Conservation (phyloP, 164 flowering plant species). For the Litsea cubeba region DNA sequence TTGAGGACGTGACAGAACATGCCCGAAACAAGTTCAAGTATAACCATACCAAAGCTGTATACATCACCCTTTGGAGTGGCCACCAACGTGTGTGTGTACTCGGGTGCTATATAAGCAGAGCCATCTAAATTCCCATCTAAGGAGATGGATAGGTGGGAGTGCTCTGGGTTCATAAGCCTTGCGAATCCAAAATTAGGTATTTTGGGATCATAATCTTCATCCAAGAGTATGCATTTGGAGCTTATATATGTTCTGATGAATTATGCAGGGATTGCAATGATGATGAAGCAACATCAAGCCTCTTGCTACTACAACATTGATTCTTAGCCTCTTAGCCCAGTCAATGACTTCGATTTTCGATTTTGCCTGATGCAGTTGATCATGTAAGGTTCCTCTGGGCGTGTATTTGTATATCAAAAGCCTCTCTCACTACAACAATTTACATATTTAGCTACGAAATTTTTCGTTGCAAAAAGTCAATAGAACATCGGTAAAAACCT, state of each 20-base stretch:
- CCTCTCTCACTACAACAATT: no score
- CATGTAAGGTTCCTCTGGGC: constrained; percentile 16
- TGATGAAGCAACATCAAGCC: constrained; percentile 23
- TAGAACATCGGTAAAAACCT: no score
- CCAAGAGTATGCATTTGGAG: constrained; percentile 18
- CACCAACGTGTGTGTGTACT: constrained; percentile 13
- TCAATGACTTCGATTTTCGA: constrained; percentile 5
- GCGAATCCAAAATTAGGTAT: constrained; percentile 16
- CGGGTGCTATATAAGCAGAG: constrained; percentile 20
- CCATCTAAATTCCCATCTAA: constrained; percentile 19
- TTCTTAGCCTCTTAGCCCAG: constrained; percentile 18
- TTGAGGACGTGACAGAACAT: no score
- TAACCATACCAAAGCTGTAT: constrained; percentile 22
- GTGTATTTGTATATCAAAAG: constrained; percentile 16
- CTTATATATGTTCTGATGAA: constrained; percentile 17
- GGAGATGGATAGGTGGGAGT: constrained; percentile 16
- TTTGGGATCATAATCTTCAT: constrained; percentile 16
- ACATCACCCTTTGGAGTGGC: constrained; percentile 27
- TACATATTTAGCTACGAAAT: no score
- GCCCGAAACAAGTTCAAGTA: constrained; percentile 23
- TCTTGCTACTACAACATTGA: constrained; percentile 18
- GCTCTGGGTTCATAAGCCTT: constrained; percentile 15
- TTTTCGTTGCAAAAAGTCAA: no score
- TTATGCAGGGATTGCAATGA: constrained; percentile 10
- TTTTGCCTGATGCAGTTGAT: constrained; percentile 8